These are phyloP conservation scores for Daucus carota DNA, from an alignment of 129 eudicot genomes.

Conservation along the genomic window DNA sequence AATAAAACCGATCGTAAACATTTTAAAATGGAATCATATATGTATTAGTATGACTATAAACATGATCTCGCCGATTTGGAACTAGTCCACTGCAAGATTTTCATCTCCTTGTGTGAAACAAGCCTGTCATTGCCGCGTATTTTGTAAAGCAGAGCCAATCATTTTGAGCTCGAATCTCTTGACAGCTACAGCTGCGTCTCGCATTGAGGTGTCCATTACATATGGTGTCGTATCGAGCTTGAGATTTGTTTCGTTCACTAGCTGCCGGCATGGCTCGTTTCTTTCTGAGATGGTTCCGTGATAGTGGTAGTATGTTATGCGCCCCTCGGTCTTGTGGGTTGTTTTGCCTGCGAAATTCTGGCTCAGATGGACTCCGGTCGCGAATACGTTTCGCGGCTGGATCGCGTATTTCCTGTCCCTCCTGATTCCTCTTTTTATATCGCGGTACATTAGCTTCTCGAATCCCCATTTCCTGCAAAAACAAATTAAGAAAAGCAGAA, in stretches of 20 bases:
- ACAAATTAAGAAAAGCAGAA: background rate
- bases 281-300: constrained; percentile 64
- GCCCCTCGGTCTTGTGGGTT: constrained; percentile 53
- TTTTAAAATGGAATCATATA: background rate
- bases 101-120: background rate
- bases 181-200: constrained; percentile 38
- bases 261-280: constrained; percentile 63
- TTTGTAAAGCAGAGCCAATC: constrained; percentile 37
- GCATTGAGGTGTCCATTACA: constrained; percentile 40
- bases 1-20: background rate
- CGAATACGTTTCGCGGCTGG: constrained; percentile 59
- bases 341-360: constrained; percentile 57
- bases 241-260: constrained; percentile 32
- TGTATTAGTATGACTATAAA: background rate
- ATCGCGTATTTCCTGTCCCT: constrained; percentile 82
- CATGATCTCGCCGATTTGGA: background rate
- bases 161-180: constrained; percentile 47
- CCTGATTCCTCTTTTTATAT: constrained; percentile 43
- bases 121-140: constrained; percentile 37
- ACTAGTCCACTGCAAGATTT: background rate
- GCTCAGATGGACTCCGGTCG: constrained; percentile 87
- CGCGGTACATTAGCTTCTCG: constrained; percentile 68
- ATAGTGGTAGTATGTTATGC: constrained; percentile 75
- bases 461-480: constrained; percentile 76
- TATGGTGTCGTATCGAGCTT: constrained; percentile 32